phyloP scores from a whole-genome alignment of 2,329 filamentous ascomycete genomes.

The Clarireedia monteithiana region DNA sequence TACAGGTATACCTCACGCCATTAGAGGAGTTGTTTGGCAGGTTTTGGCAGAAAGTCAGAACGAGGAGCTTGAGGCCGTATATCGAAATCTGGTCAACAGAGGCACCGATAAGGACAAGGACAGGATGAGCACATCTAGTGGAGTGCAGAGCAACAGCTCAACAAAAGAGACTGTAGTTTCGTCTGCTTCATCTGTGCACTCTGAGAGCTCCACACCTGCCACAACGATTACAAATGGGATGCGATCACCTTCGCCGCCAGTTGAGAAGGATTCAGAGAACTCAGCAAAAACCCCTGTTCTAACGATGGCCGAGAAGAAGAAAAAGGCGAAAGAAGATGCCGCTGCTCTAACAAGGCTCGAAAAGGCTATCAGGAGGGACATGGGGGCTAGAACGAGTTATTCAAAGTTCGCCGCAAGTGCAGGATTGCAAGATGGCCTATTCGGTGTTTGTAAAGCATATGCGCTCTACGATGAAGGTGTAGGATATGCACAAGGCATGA shows the following conservation, averaged over 20 bases:
- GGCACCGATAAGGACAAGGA: constrained; percentile 76
- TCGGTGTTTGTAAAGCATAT: constrained; percentile 95
- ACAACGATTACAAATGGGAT: constrained; percentile 47
- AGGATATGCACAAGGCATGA: constrained; percentile 97
- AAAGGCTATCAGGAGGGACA: constrained; percentile 82
- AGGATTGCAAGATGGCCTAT: constrained; percentile 86
- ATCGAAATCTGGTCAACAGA: constrained; percentile 69
- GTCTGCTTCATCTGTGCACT: constrained; percentile 78
- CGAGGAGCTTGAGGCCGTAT: constrained; percentile 79
- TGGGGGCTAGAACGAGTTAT: constrained; percentile 89
- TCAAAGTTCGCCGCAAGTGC: constrained; percentile 91
- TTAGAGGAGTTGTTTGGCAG: constrained; percentile 98
- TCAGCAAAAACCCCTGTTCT: constrained; percentile 56
- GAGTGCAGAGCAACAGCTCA: constrained; percentile 36
- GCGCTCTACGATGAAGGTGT: constrained; percentile 91
- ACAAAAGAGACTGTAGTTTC: constrained; percentile 60
- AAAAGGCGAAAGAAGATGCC: constrained; percentile 71
- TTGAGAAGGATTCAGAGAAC: constrained; percentile 56
- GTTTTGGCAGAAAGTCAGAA: constrained; percentile 93
- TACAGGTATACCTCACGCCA: constrained; percentile 86
- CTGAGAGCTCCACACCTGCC: constrained; percentile 59
- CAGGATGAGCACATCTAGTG: constrained; percentile 38
- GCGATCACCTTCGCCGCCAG: constrained; percentile 48
- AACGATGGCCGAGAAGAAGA: constrained; percentile 60
- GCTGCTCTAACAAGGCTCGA: constrained; percentile 73